Evolutionary conservation across 1,284 basidiomycete species (phyloP).

Genomic region (Ustilago trichophora): DNA sequence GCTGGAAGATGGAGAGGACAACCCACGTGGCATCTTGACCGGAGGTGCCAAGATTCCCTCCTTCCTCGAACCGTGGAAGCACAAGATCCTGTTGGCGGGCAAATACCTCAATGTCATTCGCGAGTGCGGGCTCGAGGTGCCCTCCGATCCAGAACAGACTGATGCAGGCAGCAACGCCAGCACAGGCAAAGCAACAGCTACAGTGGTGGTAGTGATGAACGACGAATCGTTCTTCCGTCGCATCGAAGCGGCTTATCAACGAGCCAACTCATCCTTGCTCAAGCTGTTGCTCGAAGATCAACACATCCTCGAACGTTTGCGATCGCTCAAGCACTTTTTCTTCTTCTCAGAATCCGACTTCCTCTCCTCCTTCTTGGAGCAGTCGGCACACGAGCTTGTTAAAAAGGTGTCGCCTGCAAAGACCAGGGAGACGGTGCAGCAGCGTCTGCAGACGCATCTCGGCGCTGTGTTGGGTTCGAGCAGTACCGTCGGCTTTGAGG

Average conservation of each 20-base stretch:
- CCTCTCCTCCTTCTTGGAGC: slow-evolving; percentile 64
- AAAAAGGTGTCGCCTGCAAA: slow-evolving; percentile 59
- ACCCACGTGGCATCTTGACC: slow-evolving; percentile 71
- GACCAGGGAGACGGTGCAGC: slow-evolving; percentile 68
- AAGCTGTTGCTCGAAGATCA: slow-evolving; percentile 61
- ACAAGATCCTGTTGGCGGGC: slow-evolving; percentile 64
- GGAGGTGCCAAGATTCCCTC: slow-evolving; percentile 65
- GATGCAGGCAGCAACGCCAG: neutral
- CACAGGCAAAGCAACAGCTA: slow-evolving; percentile 5
- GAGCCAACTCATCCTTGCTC: slow-evolving; percentile 62
- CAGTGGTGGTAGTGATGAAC: slow-evolving; percentile 55
- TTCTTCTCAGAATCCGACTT: slow-evolving; percentile 64
- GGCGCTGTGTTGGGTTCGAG: slow-evolving; percentile 63
- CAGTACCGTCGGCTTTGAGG: slow-evolving; percentile 59
- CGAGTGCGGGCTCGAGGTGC: slow-evolving; percentile 63
- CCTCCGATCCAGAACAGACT: slow-evolving; percentile 29
- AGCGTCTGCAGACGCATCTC: slow-evolving; percentile 63
- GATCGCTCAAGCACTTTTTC: slow-evolving; percentile 64
- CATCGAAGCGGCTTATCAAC: slow-evolving; percentile 63
- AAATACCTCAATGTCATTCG: slow-evolving; percentile 66
- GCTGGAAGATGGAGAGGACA: slow-evolving; percentile 42
- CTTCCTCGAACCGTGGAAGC: slow-evolving; percentile 65
- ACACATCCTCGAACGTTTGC: slow-evolving; percentile 58
- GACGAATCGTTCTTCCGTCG: slow-evolving; percentile 59
- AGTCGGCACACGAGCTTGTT: slow-evolving; percentile 59